Conservation (phyloP, 2,329 filamentous ascomycete genomes). For the Lojkania enalia region DNA sequence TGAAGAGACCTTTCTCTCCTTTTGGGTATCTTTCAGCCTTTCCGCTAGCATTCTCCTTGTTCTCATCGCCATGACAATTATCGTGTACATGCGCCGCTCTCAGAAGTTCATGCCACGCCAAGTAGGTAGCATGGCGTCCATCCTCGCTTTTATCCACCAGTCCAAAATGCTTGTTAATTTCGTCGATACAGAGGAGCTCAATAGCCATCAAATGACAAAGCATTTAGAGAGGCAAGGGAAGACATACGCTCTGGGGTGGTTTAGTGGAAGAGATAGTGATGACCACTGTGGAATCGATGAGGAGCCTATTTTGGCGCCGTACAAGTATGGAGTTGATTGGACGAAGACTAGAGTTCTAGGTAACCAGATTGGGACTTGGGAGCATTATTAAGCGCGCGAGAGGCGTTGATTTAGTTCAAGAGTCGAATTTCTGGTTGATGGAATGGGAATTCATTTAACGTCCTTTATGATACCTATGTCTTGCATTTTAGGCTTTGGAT, state of each 20-base stretch:
- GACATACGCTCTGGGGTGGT: slow-evolving; percentile 78
- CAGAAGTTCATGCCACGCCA: slow-evolving; percentile 76
- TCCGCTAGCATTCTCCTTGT: slow-evolving; percentile 67
- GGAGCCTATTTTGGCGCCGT: slow-evolving; percentile 68
- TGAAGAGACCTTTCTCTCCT: slow-evolving; percentile 58
- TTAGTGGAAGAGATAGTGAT: slow-evolving; percentile 70
- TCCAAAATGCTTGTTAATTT: slow-evolving; percentile 79
- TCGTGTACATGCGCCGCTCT: slow-evolving; percentile 65
- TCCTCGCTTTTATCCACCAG: slow-evolving; percentile 78
- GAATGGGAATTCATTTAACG: too few relatives aligned
- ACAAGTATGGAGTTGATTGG: slow-evolving; percentile 62
- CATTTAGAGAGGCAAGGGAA: slow-evolving; percentile 64
- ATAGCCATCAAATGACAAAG: slow-evolving; percentile 63
- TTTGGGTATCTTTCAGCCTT: slow-evolving; percentile 66
- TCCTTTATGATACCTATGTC: too few relatives aligned
- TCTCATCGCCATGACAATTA: slow-evolving; percentile 61
- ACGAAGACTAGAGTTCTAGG: slow-evolving; percentile 35
- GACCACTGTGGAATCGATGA: slow-evolving; percentile 78
- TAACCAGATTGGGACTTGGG: slow-evolving; percentile 37
- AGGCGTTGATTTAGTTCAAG: too few relatives aligned
- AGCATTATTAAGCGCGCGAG: slow-evolving; percentile 27
- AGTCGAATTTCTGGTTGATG: too few relatives aligned
- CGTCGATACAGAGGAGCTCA: slow-evolving; percentile 68
- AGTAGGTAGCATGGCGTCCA: slow-evolving; percentile 75
- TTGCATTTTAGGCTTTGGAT: too few relatives aligned